Percentiles rank a stretch among this genome's conserved stretches.
These are phyloP conservation scores for Hypoxylon trugodes DNA, from an alignment of 495 filamentous ascomycete species.

Conservation along the genomic window DNA sequence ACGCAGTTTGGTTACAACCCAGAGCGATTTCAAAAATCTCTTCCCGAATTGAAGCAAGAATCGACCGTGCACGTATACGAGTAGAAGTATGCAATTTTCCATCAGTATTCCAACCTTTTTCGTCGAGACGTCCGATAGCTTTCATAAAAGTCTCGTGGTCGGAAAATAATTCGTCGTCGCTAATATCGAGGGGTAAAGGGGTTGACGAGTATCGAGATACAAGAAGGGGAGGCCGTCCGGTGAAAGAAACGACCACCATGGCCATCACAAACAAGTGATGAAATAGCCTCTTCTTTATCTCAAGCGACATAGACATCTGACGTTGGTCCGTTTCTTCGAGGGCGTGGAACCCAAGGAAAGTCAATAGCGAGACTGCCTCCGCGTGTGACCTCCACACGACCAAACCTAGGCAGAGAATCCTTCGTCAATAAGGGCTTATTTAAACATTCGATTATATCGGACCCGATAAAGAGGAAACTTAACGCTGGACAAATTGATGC, in stretches of 20 bases:
- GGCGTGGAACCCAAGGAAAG: slow-evolving; percentile 66
- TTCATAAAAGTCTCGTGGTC: slow-evolving; percentile 52
- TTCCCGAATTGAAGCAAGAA: slow-evolving; percentile 60
- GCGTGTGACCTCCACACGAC: slow-evolving; percentile 62
- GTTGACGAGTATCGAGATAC: slow-evolving; percentile 64
- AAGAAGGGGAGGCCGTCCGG: slow-evolving; percentile 65
- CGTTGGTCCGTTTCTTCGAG: slow-evolving; percentile 45
- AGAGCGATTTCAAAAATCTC: slow-evolving; percentile 68
- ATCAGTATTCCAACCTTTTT: slow-evolving; percentile 62
- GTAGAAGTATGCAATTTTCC: slow-evolving; percentile 51
- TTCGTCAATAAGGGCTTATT: no score
- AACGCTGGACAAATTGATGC: no score
- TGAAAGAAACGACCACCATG: slow-evolving; percentile 62
- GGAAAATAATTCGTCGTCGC: slow-evolving; percentile 58
- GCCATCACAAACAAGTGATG: slow-evolving; percentile 60
- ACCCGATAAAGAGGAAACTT: no score
- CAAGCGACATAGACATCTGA: slow-evolving; percentile 43
- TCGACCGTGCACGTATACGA: slow-evolving; percentile 58
- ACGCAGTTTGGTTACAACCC: slow-evolving; percentile 52
- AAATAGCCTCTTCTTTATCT: slow-evolving; percentile 56
- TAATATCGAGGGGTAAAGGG: slow-evolving; percentile 65
- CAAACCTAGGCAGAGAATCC: slow-evolving; percentile 29
- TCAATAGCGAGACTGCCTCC: slow-evolving; percentile 61
- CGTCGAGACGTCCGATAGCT: slow-evolving; percentile 57
- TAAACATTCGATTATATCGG: no score